A percentile compares a stretch with the other conserved stretches of the same genome.
phyloP scores from a whole-genome alignment of 345 rosid genomes.

The Lagerstroemia speciosa region DNA sequence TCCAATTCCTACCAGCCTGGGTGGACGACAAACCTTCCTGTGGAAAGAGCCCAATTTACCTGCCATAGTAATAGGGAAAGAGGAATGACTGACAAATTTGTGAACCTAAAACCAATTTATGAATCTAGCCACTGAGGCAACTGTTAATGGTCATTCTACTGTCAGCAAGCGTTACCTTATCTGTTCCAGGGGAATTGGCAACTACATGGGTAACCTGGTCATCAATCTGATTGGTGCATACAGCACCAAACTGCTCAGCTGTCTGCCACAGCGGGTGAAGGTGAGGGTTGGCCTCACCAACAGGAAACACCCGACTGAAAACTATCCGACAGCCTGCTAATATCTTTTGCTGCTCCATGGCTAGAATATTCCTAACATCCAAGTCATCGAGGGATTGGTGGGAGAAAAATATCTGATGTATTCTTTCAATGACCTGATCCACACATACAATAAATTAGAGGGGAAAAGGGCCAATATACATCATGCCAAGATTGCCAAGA shows the following conservation, averaged over 20 bases:
- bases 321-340: slow-evolving; percentile 78
- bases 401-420: slow-evolving; percentile 71
- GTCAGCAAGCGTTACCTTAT: slow-evolving; percentile 47
- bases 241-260: slow-evolving; percentile 98
- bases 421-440: slow-evolving; percentile 74
- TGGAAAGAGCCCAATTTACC: slow-evolving; percentile 91
- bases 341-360: slow-evolving; percentile 75
- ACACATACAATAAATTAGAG: neutral
- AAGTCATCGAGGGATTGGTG: slow-evolving; percentile 62
- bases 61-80: slow-evolving; percentile 26
- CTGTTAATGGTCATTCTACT: neutral
- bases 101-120: no score
- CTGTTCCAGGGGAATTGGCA: slow-evolving; percentile 89
- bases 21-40: slow-evolving; percentile 77
- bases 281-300: slow-evolving; percentile 91
- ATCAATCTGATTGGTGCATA: slow-evolving; percentile 76
- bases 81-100: no score
- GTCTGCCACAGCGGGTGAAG: slow-evolving; percentile 93
- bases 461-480: no score
- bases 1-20: slow-evolving; percentile 78
- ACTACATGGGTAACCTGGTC: slow-evolving; percentile 97
- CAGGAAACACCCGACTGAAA: slow-evolving; percentile 90
- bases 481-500: neutral
- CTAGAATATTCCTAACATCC: slow-evolving; percentile 85
- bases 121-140: neutral